Conservation (phyloP, 2,329 filamentous ascomycete genomes). For the Mariannaea sp. region DNA sequence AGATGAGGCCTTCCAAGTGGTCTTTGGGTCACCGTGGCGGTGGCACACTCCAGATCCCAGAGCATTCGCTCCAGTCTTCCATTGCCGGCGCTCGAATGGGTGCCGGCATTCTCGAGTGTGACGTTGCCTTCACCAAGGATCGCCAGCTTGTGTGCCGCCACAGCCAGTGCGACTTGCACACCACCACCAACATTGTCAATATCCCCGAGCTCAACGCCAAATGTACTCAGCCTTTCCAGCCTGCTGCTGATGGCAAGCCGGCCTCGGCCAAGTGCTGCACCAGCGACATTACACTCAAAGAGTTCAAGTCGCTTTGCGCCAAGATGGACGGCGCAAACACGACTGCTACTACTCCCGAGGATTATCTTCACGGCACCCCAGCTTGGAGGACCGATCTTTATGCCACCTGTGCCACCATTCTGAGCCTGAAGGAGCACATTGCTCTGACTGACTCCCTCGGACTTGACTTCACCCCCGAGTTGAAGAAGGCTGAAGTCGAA, state of each 20-base stretch:
- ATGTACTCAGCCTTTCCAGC: conserved; percentile 65
- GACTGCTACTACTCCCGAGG: conserved; percentile 59
- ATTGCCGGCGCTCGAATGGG: conserved; percentile 70
- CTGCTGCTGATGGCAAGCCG: conserved; percentile 52
- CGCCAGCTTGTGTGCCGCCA: conserved; percentile 70
- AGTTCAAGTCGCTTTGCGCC: conserved; percentile 70
- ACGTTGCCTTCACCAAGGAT: conserved; percentile 69
- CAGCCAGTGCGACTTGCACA: conserved; percentile 70
- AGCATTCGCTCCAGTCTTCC: conserved; percentile 64
- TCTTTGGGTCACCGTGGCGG: conserved; percentile 67
- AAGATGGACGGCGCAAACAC: conserved; percentile 71
- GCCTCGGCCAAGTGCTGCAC: conserved; percentile 73
- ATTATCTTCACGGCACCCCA: conserved; percentile 63
- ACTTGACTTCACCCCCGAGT: conserved; percentile 67
- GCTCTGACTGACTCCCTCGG: conserved; percentile 60
- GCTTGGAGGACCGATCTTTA: conserved; percentile 70
- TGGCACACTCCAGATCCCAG: conserved; percentile 65
- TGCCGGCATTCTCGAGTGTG: conserved; percentile 69
- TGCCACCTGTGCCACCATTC: conserved; percentile 64
- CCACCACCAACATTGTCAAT: conserved; percentile 69
- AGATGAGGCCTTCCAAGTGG: conserved; percentile 57
- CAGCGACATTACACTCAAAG: conserved; percentile 69
- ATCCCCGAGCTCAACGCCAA: conserved; percentile 66
- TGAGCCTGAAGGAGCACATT: conserved; percentile 67
- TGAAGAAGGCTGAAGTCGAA: conserved; percentile 69